Percentiles rank a stretch among this genome's conserved stretches.
These are phyloP conservation scores for Pelargonium cotyledonis DNA, from an alignment of 441 rosid genomes.

Conservation along the genomic window DNA sequence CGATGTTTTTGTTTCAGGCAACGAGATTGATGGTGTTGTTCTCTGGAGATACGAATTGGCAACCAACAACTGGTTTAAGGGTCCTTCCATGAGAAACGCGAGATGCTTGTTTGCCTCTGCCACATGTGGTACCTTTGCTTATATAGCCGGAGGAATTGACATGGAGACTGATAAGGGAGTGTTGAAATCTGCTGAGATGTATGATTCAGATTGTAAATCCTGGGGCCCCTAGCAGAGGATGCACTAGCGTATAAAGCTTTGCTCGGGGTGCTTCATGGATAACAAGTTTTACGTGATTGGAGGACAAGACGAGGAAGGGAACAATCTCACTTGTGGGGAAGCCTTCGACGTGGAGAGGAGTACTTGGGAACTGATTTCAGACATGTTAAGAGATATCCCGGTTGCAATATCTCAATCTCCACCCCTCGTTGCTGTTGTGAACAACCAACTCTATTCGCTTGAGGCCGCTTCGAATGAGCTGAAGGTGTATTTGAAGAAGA, in stretches of 20 bases:
- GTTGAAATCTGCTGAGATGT: constrained; percentile 57
- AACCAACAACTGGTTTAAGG: constrained; percentile 63
- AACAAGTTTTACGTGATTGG: constrained; percentile 70
- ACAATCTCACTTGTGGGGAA: constrained; percentile 61
- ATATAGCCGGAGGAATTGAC: constrained; percentile 69
- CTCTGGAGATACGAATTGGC: constrained; percentile 73
- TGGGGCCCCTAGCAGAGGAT: constrained; percentile 59
- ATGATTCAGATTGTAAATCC: constrained; percentile 51
- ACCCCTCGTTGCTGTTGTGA: constrained; percentile 70
- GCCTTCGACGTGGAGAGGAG: constrained; percentile 46
- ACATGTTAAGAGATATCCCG: constrained; percentile 48
- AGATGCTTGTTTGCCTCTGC: constrained; percentile 80
- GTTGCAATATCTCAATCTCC: constrained; percentile 59
- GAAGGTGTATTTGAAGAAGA: constrained; percentile 40
- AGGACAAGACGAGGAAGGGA: constrained; percentile 46
- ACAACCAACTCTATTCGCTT: constrained; percentile 59
- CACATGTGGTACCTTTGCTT: constrained; percentile 49
- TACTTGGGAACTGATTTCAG: constrained; percentile 56
- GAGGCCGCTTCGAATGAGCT: constrained; percentile 71
- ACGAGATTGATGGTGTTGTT: constrained; percentile 48
- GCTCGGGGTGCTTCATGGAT: constrained; percentile 75
- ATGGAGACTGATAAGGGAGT: constrained; percentile 29
- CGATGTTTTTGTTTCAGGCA: constrained; percentile 72
- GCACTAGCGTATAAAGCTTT: constrained; percentile 42
- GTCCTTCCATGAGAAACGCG: constrained; percentile 60